Conservation (phyloP, 2,329 filamentous ascomycete species). For the Phaeophleospora eucalypticola region DNA sequence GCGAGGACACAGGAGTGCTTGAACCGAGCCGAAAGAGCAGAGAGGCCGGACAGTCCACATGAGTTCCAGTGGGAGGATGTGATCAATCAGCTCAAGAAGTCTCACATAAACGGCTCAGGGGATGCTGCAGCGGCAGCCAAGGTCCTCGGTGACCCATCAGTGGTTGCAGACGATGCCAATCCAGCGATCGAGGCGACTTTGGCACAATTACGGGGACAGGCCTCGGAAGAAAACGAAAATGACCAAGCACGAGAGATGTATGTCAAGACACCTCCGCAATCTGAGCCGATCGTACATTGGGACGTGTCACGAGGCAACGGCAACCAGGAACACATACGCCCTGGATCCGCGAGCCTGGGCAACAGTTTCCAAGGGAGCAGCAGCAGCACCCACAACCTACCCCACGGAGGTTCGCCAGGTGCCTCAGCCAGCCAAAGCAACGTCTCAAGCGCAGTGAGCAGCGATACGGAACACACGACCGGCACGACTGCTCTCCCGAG, state of each 20-base stretch:
- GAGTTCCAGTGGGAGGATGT: slow-evolving; percentile 52
- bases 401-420: slow-evolving; percentile 15
- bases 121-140: slow-evolving; percentile 16
- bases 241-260: slow-evolving; percentile 14
- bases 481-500: slow-evolving; percentile 31
- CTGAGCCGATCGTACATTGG: slow-evolving; percentile 7
- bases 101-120: slow-evolving; percentile 20
- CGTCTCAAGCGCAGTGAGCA: slow-evolving; percentile 30
- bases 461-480: slow-evolving; percentile 30
- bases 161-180: slow-evolving; percentile 24
- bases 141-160: slow-evolving; percentile 5
- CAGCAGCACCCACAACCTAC: slow-evolving; percentile 13
- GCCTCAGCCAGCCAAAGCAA: slow-evolving; percentile 25
- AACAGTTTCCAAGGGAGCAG: slow-evolving; percentile 21
- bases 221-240: slow-evolving; percentile 22
- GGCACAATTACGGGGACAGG: slow-evolving; percentile 16
- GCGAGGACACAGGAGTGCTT: slow-evolving; percentile 49
- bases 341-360: slow-evolving; percentile 22
- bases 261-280: slow-evolving; percentile 10
- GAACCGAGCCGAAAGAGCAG: slow-evolving; percentile 49
- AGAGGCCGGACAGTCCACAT: slow-evolving; percentile 46
- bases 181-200: slow-evolving; percentile 27
- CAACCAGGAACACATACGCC: slow-evolving; percentile 11
- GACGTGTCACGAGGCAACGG: slow-evolving; percentile 14
- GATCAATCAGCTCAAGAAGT: slow-evolving; percentile 41